These are phyloP conservation scores for Gryganskiella cystojenkinii DNA, from an alignment of 192 early-diverging fungal species.

Conservation along the genomic window DNA sequence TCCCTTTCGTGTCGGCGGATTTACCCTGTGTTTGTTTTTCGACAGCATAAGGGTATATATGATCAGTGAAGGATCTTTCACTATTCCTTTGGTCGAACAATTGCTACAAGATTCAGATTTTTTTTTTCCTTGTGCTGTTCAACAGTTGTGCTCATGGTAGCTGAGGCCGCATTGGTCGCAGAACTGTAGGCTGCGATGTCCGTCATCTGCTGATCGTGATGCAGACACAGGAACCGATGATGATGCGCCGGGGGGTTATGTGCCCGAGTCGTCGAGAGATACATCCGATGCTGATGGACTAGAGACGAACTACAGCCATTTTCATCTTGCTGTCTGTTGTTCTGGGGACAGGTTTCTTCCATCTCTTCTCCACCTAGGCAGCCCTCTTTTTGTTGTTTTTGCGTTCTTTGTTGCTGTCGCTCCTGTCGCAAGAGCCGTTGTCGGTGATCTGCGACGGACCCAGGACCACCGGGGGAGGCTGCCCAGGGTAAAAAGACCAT, in stretches of 20 bases:
- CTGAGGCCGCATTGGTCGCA: neutral
- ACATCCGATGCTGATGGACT: constrained; percentile 26
- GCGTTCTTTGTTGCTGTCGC: neutral
- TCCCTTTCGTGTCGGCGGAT: no score
- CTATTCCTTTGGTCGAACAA: neutral
- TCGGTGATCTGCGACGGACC: constrained; percentile 3
- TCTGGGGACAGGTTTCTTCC: neutral
- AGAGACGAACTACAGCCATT: neutral
- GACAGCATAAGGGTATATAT: no score
- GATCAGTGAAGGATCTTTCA: no score
- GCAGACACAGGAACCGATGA: constrained; percentile 38
- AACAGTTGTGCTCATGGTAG: neutral
- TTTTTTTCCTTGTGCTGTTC: neutral
- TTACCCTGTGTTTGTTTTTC: no score
- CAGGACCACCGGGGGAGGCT: neutral
- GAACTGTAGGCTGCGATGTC: constrained; percentile 27
- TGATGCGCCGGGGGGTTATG: constrained; percentile 11
- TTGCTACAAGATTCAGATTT: no score
- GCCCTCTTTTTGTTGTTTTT: neutral
- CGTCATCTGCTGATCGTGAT: constrained; percentile 40
- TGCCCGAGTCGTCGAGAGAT: neutral
- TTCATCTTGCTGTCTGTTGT: neutral
- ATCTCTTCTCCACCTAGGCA: neutral
- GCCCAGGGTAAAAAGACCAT: constrained; percentile 41
- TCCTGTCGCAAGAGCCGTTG: constrained; percentile 12